phyloP scores from a whole-genome alignment of 257 asterid species.

The Agastache rugosa region DNA sequence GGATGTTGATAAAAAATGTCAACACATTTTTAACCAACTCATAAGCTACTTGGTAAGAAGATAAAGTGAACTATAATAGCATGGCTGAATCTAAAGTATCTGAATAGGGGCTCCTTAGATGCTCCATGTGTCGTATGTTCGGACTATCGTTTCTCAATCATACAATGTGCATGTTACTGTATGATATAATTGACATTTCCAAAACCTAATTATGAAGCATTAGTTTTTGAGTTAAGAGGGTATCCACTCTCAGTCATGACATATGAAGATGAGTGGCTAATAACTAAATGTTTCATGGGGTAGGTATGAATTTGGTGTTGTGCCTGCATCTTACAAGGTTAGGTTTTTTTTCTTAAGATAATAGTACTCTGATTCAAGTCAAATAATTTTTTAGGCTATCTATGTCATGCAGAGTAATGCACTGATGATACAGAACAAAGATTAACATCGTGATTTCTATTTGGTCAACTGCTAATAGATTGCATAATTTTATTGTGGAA shows the following conservation, averaged over 20 bases:
- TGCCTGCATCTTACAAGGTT: slow-evolving; percentile 24
- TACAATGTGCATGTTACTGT: slow-evolving; percentile 32
- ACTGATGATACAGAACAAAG: slow-evolving; percentile 18
- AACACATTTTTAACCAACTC: slow-evolving; percentile 26
- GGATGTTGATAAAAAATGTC: not conserved
- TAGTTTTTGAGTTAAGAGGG: slow-evolving; percentile 18
- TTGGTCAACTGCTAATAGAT: slow-evolving; percentile 35
- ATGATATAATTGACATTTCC: slow-evolving; percentile 30
- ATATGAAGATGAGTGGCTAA: slow-evolving; percentile 25
- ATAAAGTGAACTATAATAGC: slow-evolving; percentile 29
- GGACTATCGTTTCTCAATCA: slow-evolving; percentile 20
- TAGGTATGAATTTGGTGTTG: slow-evolving; percentile 34
- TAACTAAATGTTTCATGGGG: slow-evolving; percentile 21
- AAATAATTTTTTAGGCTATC: slow-evolving; percentile 24
- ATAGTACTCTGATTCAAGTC: slow-evolving; percentile 22
- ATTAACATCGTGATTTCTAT: slow-evolving; percentile 1
- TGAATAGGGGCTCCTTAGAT: slow-evolving; percentile 9
- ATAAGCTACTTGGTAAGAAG: slow-evolving; percentile 17
- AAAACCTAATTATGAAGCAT: slow-evolving; percentile 28
- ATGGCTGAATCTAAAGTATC: slow-evolving; percentile 32
- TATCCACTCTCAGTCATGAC: slow-evolving; percentile 19
- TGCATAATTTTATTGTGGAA: slow-evolving; percentile 24
- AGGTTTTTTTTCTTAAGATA: slow-evolving; percentile 4
- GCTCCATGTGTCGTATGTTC: slow-evolving; percentile 24
- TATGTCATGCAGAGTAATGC: slow-evolving; percentile 22